A percentile compares a stretch with the other conserved stretches of the same genome.
Evolutionary conservation across 78 protist genomes (phyloP).

Genomic region (Cavenderia fasciculata): DNA sequence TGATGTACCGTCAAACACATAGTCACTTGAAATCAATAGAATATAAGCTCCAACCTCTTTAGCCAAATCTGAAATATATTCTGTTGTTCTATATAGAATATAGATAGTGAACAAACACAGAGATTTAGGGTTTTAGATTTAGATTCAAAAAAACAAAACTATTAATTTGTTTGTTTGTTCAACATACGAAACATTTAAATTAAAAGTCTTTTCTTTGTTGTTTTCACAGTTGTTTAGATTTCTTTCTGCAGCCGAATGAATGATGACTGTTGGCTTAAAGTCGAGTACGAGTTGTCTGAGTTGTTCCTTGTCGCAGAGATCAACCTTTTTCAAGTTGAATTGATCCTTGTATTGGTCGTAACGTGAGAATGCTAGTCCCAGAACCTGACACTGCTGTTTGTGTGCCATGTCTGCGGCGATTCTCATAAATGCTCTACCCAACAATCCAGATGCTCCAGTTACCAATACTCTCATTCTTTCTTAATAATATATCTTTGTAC

Average conservation of each 20-base stretch:
- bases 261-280: conserved; percentile 34
- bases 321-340: background rate
- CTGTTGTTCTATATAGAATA: background rate
- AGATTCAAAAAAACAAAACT: background rate
- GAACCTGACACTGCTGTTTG: background rate
- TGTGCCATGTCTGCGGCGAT: background rate
- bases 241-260: conserved; percentile 63
- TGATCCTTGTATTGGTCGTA: conserved; percentile 37
- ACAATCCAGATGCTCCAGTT: conserved; percentile 43
- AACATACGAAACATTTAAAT: conserved; percentile 45
- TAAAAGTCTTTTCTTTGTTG: conserved; percentile 27
- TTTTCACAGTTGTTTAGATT: conserved; percentile 59
- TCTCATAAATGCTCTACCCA: conserved; percentile 65
- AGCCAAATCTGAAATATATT: conserved; percentile 5
- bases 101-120: background rate
- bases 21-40: conserved; percentile 26
- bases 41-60: background rate
- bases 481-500: too few relatives aligned
- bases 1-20: conserved; percentile 56
- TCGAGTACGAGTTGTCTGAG: background rate
- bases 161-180: background rate
- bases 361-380: conserved; percentile 37
- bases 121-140: background rate
- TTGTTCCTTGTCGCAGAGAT: background rate
- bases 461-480: background rate